Percentiles rank a stretch among this genome's conserved stretches.
These are phyloP conservation scores for Schoenoplectus tabernaemontani DNA, from an alignment of 202 grass and related monocot genomes.

Conservation along the genomic window DNA sequence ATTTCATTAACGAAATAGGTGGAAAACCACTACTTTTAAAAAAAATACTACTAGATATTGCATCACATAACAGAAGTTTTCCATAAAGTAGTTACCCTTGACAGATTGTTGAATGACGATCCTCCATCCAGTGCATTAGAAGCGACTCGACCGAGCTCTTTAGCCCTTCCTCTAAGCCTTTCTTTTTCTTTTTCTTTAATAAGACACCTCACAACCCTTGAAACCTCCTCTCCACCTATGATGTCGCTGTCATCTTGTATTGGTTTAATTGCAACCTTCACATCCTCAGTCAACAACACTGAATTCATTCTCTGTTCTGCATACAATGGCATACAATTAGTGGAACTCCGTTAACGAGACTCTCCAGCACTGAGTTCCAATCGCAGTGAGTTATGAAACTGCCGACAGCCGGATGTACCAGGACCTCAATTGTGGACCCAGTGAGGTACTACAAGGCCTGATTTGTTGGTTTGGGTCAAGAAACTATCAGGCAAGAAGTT, in stretches of 20 bases:
- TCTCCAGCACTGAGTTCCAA: constrained; percentile 13
- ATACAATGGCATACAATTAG: constrained; percentile 7
- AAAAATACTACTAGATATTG: too few species aligned
- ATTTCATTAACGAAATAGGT: too few species aligned
- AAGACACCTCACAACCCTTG: not conserved
- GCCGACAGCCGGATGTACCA: not conserved
- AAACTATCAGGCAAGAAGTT: not conserved
- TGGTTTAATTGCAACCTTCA: not conserved
- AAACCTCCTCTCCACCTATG: not conserved
- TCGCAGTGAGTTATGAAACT: not conserved
- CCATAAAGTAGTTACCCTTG: not conserved
- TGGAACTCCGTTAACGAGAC: not conserved
- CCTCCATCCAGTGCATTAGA: not conserved
- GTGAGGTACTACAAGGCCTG: not conserved
- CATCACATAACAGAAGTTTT: not conserved
- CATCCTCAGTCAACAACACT: not conserved
- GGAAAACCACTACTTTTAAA: too few species aligned
- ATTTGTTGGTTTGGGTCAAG: not conserved
- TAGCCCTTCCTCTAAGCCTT: not conserved
- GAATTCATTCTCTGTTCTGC: constrained; percentile 16
- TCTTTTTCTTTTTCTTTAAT: not conserved
- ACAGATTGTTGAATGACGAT: not conserved
- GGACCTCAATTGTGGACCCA: not conserved
- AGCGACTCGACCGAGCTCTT: not conserved
- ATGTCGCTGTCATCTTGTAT: not conserved